Evolutionary conservation across 257 asterid genomes (phyloP).

Genomic region (Solanum gandarillasii): DNA sequence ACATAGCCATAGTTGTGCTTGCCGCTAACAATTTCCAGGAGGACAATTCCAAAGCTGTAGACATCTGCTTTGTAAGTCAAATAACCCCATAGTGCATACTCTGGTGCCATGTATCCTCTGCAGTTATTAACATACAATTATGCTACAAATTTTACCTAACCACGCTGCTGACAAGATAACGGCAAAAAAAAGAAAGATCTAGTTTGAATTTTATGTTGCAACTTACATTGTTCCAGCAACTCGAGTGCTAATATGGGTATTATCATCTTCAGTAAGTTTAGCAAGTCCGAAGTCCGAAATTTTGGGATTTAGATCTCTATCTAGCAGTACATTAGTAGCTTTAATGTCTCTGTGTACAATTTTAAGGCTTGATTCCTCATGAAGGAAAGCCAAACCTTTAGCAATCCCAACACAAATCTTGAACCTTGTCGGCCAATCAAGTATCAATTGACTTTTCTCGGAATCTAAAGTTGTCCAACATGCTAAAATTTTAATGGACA

Average conservation of each 20-base stretch:
- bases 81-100: conserved; percentile 84
- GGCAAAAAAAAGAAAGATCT: not conserved
- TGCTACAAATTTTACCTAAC: not conserved
- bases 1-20: conserved; percentile 63
- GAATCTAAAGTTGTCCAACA: conserved; percentile 27
- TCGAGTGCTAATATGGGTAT: conserved; percentile 75
- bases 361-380: conserved; percentile 72
- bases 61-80: conserved; percentile 79
- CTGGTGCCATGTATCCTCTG: conserved; percentile 98
- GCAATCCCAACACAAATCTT: conserved; percentile 69
- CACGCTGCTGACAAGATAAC: not conserved
- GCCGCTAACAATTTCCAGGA: conserved; percentile 72
- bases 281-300: conserved; percentile 94
- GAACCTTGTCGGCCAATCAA: conserved; percentile 79
- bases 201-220: not conserved
- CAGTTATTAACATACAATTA: not conserved
- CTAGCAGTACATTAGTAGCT: conserved; percentile 81
- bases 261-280: conserved; percentile 73
- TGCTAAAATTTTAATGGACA: not conserved
- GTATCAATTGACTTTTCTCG: conserved; percentile 39
- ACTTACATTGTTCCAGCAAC: conserved; percentile 90
- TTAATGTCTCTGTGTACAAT: conserved; percentile 92
- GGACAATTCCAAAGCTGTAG: conserved; percentile 80
- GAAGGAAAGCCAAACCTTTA: conserved; percentile 78
- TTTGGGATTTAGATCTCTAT: conserved; percentile 58